Evolutionary conservation across 768 basidiomycete genomes (phyloP), one percentile per base, ranked within the genome.

Genomic region (Mycena crocata): DNA sequence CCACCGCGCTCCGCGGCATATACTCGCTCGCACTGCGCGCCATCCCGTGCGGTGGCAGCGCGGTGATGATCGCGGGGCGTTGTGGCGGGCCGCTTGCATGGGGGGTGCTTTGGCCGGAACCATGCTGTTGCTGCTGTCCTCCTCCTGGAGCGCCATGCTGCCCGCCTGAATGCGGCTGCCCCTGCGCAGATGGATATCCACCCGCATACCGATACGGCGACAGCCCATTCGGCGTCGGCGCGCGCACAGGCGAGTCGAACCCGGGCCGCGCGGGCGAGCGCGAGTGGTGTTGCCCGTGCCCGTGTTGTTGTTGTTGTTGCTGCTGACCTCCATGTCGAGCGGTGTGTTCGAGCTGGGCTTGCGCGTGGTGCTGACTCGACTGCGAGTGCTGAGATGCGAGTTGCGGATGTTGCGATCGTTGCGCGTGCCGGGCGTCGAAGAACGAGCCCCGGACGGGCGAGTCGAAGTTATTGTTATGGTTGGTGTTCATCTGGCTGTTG

Each of bases 211-310:
- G n/a, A 45, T 45, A 23, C 15, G 8, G 17, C 40, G 9, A 9
- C 40, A 67, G 30, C 39, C 49, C 34, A 26, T 49, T n/a, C n/a
- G n/a, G 13, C 24, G 39, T 34, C 44, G 30, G 23, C 37, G 32
- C 26, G n/a, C 34, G 58, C 21, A 39, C 35, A 49, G 62, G 24
- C 30, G 65, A 67, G 56, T 42, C 44, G 57, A 68, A 59, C 35
- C 57, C 62, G n/a, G 67, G 62, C 1, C 67, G 62, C 63, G 62
- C 12, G 56, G 62, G 13, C 57, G 45, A 32, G 26, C 35, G 37
- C 24, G 35, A 1, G 57, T 9, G 24, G 24, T 35, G 15, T 40
- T 34, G 44, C 24, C 17, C n/a, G 9, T 40, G 26, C 28, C 21
- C 14, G 23, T 39, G 58, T 28, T 39, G 39, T n/a, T 31, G 42